A percentile compares a stretch with the other conserved stretches of the same genome.
These are phyloP conservation scores for Solanum pinnatisectum DNA, from an alignment of 257 asterid species.

Conservation along the genomic window DNA sequence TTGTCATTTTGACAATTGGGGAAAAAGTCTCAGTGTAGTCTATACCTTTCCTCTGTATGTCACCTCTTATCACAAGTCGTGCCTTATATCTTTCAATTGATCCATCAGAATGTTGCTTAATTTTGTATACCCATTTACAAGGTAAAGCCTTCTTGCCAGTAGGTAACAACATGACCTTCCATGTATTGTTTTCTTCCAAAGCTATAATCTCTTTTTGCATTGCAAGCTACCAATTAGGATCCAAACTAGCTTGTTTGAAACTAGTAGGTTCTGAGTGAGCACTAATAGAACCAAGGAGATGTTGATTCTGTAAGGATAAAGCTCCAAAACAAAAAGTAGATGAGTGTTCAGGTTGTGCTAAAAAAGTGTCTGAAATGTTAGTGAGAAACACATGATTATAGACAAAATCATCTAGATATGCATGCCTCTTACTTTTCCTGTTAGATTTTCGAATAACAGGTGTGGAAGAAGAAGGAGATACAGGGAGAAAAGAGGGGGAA, in stretches of 20 bases:
- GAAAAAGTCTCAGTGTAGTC: no score
- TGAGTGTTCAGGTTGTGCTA: not conserved
- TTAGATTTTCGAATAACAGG: not conserved
- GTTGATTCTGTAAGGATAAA: not conserved
- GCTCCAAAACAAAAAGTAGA: not conserved
- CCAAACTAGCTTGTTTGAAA: not conserved
- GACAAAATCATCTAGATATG: not conserved
- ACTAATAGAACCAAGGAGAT: no score
- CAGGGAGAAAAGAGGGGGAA: no score
- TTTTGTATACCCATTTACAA: not conserved
- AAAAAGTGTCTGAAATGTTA: no score
- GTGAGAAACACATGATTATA: no score
- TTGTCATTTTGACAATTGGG: not conserved
- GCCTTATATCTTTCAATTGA: not conserved
- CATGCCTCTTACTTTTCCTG: not conserved
- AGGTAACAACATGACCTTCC: no score
- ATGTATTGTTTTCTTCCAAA: no score
- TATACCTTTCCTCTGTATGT: not conserved
- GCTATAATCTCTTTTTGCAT: not conserved
- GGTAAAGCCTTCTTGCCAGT: not conserved
- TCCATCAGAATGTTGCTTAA: not conserved
- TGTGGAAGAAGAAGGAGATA: no score
- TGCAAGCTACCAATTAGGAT: accelerated
- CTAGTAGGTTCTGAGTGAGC: not conserved
- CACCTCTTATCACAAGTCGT: not conserved